Conservation (phyloP, 2,329 filamentous ascomycete genomes). For the Trichoderma hamatum region DNA sequence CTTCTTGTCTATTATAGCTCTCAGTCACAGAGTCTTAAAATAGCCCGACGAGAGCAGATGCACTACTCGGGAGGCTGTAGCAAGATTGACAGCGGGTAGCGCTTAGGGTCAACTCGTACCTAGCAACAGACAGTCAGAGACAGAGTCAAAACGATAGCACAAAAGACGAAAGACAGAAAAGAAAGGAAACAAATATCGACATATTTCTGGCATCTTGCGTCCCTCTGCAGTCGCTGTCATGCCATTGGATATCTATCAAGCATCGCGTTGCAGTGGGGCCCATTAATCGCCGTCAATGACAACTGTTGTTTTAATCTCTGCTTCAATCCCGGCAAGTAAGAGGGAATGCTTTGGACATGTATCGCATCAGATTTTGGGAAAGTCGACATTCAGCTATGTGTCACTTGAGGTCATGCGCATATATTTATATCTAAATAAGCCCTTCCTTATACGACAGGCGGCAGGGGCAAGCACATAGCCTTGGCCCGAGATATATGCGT, state of each 20-base stretch:
- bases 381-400: neutral
- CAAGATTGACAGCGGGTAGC: conserved; percentile 62
- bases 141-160: conserved; percentile 71
- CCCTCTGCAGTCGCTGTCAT: conserved; percentile 40
- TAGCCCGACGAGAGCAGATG: conserved; percentile 43
- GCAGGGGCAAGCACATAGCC: conserved; percentile 6
- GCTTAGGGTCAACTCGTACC: conserved; percentile 67
- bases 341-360: conserved; percentile 16
- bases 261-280: conserved; percentile 20
- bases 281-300: conserved; percentile 16
- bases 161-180: conserved; percentile 45
- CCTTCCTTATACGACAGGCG: neutral
- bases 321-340: conserved; percentile 16
- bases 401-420: conserved; percentile 9
- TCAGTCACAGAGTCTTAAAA: conserved; percentile 51
- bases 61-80: conserved; percentile 54
- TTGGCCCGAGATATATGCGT: conserved; percentile 11
- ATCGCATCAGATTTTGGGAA: neutral
- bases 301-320: conserved; percentile 19
- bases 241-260: conserved; percentile 28
- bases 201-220: conserved; percentile 30
- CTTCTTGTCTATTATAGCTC: conserved; percentile 49
- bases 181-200: conserved; percentile 45
- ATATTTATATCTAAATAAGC: neutral
- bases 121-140: conserved; percentile 55